phyloP scores from a whole-genome alignment of 106 monocot genomes.

The Narthecium ossifragum region DNA sequence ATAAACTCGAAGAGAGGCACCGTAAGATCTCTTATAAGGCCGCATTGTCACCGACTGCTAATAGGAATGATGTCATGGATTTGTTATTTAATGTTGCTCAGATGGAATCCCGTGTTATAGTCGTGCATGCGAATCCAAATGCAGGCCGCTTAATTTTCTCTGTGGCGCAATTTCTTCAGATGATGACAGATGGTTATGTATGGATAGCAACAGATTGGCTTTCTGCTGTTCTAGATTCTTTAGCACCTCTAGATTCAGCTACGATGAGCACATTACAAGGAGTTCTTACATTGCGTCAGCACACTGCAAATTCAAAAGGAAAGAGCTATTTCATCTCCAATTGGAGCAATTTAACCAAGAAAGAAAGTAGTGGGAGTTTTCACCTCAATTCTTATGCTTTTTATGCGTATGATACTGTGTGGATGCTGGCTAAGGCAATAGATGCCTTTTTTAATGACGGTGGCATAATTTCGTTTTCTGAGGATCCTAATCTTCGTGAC shows the following conservation, averaged over 20 bases:
- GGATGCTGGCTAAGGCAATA: conserved; percentile 60
- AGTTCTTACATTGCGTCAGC: conserved; percentile 59
- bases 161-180: conserved; percentile 54
- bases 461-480: conserved; percentile 66
- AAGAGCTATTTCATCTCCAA: conserved; percentile 47
- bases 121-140: conserved; percentile 37
- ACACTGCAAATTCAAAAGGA: conserved; percentile 37
- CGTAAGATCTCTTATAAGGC: conserved; percentile 54
- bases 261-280: conserved; percentile 61
- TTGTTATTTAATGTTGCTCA: conserved; percentile 32
- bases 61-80: conserved; percentile 22
- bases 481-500: conserved; percentile 42
- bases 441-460: conserved; percentile 62
- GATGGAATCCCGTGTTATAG: conserved; percentile 45
- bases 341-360: conserved; percentile 39
- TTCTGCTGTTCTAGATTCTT: conserved; percentile 49
- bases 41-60: conserved; percentile 21
- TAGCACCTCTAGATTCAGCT: conserved; percentile 19
- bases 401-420: conserved; percentile 81
- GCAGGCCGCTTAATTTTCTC: conserved; percentile 37
- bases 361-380: conserved; percentile 21
- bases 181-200: conserved; percentile 69
- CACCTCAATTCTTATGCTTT: conserved; percentile 60
- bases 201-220: conserved; percentile 95
- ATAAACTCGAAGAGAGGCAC: conserved; percentile 37